Evolutionary conservation across 345 rosid genomes (phyloP).

Genomic region (Toxicodendron radicans): DNA sequence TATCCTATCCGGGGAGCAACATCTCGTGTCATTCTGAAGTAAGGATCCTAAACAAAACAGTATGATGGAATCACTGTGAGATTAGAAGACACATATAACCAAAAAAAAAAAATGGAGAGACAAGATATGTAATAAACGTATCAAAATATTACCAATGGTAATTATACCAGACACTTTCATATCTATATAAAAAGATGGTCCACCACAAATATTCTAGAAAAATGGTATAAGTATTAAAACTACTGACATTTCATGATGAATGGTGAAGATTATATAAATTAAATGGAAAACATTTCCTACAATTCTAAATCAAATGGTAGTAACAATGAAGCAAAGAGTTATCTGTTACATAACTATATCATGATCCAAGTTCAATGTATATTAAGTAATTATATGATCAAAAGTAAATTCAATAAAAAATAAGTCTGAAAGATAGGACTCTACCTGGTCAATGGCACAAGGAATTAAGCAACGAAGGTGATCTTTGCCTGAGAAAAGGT

Average conservation of each 20-base stretch:
- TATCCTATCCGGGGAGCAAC: slow-evolving; percentile 94
- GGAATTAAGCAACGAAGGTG: slow-evolving; percentile 89
- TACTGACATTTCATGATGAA: neutral
- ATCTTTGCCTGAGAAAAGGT: slow-evolving; percentile 71
- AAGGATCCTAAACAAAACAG: slow-evolving; percentile 75
- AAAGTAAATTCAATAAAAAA: slow-evolving; percentile 5
- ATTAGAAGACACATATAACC: neutral
- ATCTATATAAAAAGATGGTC: neutral
- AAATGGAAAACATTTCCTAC: neutral
- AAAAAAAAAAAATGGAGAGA: neutral
- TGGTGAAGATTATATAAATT: neutral
- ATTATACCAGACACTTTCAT: neutral
- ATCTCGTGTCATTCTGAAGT: slow-evolving; percentile 97
- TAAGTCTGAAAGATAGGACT: slow-evolving; percentile 1
- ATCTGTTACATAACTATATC: neutral
- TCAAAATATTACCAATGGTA: neutral
- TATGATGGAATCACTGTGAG: slow-evolving; percentile 5
- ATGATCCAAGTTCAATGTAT: neutral
- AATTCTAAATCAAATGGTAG: neutral
- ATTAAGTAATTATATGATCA: neutral
- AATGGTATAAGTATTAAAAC: neutral
- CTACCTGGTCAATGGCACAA: slow-evolving; percentile 95
- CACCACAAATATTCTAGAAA: too few relatives aligned
- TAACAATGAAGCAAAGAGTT: neutral
- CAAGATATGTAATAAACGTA: neutral